A percentile compares a stretch with the other conserved stretches of the same genome.
Evolutionary conservation across 129 eudicot genomes (phyloP).

Genomic region (Gnaphalium uliginosum): DNA sequence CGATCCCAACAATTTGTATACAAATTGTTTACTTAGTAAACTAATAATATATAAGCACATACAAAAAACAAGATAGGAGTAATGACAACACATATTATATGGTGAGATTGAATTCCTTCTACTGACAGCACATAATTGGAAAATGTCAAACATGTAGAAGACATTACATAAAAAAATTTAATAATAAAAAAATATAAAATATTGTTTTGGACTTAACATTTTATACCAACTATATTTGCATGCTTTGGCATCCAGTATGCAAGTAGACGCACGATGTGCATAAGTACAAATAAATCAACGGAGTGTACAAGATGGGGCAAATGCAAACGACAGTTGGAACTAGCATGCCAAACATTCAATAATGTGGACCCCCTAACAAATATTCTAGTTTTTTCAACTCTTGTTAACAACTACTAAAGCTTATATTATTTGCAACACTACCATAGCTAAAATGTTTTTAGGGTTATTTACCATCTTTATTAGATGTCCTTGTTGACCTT

Average conservation of each 20-base stretch:
- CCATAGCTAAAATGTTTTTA: too few species aligned
- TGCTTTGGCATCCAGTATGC: constrained; percentile 26
- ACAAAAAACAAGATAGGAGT: not conserved
- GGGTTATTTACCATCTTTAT: too few species aligned
- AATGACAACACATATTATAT: constrained; percentile 14
- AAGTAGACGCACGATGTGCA: constrained; percentile 36
- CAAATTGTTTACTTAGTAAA: too few species aligned
- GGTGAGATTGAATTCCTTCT: constrained; percentile 29
- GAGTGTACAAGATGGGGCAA: not conserved
- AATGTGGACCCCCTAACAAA: constrained; percentile 25
- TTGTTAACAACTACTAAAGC: constrained; percentile 7
- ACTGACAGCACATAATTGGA: constrained; percentile 26
- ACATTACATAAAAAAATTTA: not conserved
- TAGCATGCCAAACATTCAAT: constrained; percentile 31
- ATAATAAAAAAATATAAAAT: not conserved
- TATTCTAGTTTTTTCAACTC: not conserved
- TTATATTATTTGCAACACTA: not conserved
- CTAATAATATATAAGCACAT: too few species aligned
- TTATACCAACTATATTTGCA: constrained; percentile 23
- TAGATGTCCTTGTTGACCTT: constrained; percentile 26
- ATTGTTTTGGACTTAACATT: constrained; percentile 10
- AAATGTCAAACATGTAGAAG: constrained; percentile 27
- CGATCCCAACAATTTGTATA: too few species aligned
- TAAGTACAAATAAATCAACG: constrained; percentile 14
- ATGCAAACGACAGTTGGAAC: constrained; percentile 24